Conservation (phyloP, 2,329 filamentous ascomycete species). For the Daldinia sp. region DNA sequence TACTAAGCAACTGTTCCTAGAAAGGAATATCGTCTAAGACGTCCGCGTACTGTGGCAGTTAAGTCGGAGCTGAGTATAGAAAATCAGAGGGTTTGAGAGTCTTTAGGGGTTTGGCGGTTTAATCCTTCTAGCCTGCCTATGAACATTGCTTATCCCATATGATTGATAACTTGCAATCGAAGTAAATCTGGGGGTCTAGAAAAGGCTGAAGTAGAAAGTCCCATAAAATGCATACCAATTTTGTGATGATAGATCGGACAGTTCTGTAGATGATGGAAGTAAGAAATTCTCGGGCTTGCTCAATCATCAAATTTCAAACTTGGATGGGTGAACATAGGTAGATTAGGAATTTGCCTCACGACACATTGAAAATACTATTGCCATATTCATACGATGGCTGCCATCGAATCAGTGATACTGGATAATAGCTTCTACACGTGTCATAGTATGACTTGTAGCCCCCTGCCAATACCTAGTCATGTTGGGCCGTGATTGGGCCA, state of each 20-base stretch:
- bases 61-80: neutral
- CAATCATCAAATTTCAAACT: neutral
- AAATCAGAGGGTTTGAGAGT: neutral
- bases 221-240: neutral
- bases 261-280: neutral
- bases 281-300: neutral
- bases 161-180: neutral
- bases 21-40: neutral
- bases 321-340: neutral
- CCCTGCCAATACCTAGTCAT: slow-evolving; percentile 9
- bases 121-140: neutral
- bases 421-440: slow-evolving; percentile 31
- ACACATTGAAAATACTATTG: slow-evolving; percentile 13
- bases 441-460: slow-evolving; percentile 30
- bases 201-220: neutral
- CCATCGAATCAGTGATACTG: slow-evolving; percentile 12
- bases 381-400: slow-evolving; percentile 9
- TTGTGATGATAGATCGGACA: neutral
- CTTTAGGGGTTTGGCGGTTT: neutral
- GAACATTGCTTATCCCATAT: neutral
- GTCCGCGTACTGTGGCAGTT: neutral
- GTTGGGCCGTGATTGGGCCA: slow-evolving; percentile 31
- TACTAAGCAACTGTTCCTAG: neutral
- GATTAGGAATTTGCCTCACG: slow-evolving; percentile 12
- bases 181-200: neutral